Percentiles rank a stretch among this genome's conserved stretches.
These are phyloP conservation scores for Logfia minima DNA, from an alignment of 129 eudicot species.

Conservation along the genomic window DNA sequence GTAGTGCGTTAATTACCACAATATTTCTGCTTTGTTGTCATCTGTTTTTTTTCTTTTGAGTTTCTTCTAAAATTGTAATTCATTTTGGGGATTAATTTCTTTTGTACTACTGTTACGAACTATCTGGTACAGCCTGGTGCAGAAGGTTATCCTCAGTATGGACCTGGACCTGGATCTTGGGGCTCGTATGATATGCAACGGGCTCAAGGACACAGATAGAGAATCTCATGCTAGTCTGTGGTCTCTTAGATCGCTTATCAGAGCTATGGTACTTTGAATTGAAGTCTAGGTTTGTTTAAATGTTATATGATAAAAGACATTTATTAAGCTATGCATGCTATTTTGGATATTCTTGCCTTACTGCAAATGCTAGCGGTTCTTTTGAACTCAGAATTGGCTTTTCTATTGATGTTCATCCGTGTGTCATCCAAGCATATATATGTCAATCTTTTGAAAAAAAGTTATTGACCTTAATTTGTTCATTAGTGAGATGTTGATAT, in stretches of 20 bases:
- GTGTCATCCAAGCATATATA: not conserved
- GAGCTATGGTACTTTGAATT: constrained; percentile 44
- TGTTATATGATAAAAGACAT: constrained; percentile 38
- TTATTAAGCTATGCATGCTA: constrained; percentile 19
- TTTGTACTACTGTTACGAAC: constrained; percentile 5
- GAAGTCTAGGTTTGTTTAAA: constrained; percentile 47
- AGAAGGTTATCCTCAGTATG: constrained; percentile 86
- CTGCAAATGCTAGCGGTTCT: not conserved
- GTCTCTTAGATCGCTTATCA: constrained; percentile 30
- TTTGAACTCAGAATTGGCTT: not conserved
- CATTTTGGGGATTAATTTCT: constrained; percentile 5
- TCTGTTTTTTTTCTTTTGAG: not conserved
- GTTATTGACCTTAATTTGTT: not conserved
- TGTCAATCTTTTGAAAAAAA: not conserved
- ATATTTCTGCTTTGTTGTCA: not conserved
- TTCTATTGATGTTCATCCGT: not conserved
- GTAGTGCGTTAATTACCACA: not conserved
- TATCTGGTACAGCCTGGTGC: constrained; percentile 64
- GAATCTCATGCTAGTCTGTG: constrained; percentile 34
- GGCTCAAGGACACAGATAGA: constrained; percentile 79
- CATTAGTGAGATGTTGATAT: not conserved
- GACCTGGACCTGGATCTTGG: constrained; percentile 88
- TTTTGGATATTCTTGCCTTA: not conserved
- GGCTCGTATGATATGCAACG: constrained; percentile 70
- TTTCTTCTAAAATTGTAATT: not conserved